Base-by-base conservation (phyloP, 148 eudicot species). In the Polygonum maritimum region DNA sequence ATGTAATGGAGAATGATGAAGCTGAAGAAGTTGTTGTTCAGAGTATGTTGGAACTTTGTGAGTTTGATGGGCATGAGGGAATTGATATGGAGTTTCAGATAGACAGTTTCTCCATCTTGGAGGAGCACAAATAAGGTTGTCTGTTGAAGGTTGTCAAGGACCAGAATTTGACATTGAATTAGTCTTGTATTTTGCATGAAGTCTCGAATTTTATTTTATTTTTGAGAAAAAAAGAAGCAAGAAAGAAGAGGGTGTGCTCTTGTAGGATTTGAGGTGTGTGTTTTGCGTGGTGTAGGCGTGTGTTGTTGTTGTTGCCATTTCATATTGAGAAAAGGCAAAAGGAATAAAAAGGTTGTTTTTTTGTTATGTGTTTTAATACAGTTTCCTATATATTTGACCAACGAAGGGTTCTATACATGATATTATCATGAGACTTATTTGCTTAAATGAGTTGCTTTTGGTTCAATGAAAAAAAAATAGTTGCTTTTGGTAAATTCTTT, bases 11-110 rank as follows among this genome's bases (percentile, higher is more conserved):
- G 54, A 76, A 67, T 48, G 70, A 18, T 35, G 51, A 18, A 15
- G 33, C 16, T 38, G 78, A 67, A 70, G 52, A 57, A 57, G 63
- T 65, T 77, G 73, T 83, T 5, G 84, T 87, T 14, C 90, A 89
- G 81, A 81, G 69, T 26, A 31, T 80, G 19, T 12, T 89, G 48
- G 93, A 90, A 2, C 85, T 89, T 47, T 74, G 65, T 45, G 93
- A 86, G 73, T 89, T 89, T 52, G 90, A 87, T 82, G 93, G 93
- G 47, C 87, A 81, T 60, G 93, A 89, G 70, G 89, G 92, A 16
- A 77, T 85, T 54, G 86, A 81, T 69, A 74, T 78, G 41, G 90
- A 81, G 76, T 85, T 87, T 39, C 77, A 87, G 39, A 74, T 18
- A 11, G 19, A 71, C 33, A 26, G 11, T 71, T 71, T 71, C 74